Base-by-base conservation (phyloP, 192 early-diverging fungal genomes). In the Irineochytrium annulatum region DNA sequence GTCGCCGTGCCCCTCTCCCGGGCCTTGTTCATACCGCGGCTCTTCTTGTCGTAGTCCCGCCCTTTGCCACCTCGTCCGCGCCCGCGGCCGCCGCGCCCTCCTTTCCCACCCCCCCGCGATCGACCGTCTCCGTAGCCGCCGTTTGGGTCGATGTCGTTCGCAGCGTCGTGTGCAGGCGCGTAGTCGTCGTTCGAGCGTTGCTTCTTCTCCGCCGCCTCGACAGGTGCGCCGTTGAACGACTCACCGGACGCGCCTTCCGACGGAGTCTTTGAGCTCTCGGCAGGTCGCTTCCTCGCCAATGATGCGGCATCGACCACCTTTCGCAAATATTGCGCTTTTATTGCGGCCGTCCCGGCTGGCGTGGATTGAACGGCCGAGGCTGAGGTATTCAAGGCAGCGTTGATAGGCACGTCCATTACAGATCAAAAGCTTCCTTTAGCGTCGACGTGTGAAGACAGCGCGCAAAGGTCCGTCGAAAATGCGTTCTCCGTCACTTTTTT, bases 1-100 rank as follows among this genome's bases (percentile, higher is more conserved):
- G 33, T 46, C 8, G 39, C 8, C 26, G 34, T 55, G 17, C n/a
- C 35, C 16, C 43, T 27, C 29, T 64, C 20, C 30, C 41, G 35
- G 34, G 13, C 60, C 52, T 72, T 76, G 67, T 71, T 76, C 41
- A 57, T 56, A n/a, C 72, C 68, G 1, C 61, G 16, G 11, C 45
- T 22, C 43, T 53, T 65, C 33, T 52, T 56, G 5, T 76, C 32
- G 28, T 49, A 27, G 32, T 53, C 29, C n/a, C 20, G 20, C 6
- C 46, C 46, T 6, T 49, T 22, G 46, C 46, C 24, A 49, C 5
- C 24, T 8, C 26, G 6, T 8, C 26, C 24, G 46, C 26, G 17
- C 13, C 22, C 13, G 46, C n/a, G n/a, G n/a, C n/a, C n/a, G n/a
- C n/a, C n/a, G n/a, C n/a, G 28, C 43, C 2, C 17, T 17, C 17